A percentile compares a stretch with the other conserved stretches of the same genome.
Evolutionary conservation across 306 rosid genomes (phyloP).

Genomic region (Astragalus glycyphyllos): DNA sequence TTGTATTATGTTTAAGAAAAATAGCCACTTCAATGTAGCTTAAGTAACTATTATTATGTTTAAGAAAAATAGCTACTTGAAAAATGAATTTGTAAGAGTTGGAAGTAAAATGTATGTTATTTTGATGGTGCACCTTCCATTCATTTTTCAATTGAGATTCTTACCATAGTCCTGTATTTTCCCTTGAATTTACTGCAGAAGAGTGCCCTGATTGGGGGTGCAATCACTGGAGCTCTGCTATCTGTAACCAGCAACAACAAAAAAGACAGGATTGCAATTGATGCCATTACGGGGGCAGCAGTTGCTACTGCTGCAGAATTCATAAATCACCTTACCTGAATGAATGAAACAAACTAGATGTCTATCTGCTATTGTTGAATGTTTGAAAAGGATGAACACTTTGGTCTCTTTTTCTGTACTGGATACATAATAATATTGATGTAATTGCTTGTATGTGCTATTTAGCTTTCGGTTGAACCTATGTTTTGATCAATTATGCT

Average conservation of each 20-base stretch:
- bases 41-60: background rate
- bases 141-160: slow-evolving; percentile 31
- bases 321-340: slow-evolving; percentile 79
- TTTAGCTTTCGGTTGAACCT: too few species aligned
- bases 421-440: slow-evolving; percentile 7
- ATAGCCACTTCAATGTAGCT: background rate
- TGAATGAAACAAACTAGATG: background rate
- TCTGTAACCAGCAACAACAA: slow-evolving; percentile 56
- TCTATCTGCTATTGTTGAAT: slow-evolving; percentile 18
- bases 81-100: too few species aligned
- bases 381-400: slow-evolving; percentile 29
- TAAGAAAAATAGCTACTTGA: too few species aligned
- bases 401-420: slow-evolving; percentile 17
- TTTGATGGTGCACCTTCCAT: slow-evolving; percentile 1
- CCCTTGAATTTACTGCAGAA: slow-evolving; percentile 63
- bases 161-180: background rate
- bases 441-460: slow-evolving; percentile 19
- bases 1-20: slow-evolving; percentile 3
- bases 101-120: slow-evolving; percentile 13
- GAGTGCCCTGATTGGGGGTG: slow-evolving; percentile 94
- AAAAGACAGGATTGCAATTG: slow-evolving; percentile 61
- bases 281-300: slow-evolving; percentile 91
- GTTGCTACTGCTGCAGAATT: slow-evolving; percentile 90
- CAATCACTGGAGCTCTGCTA: slow-evolving; percentile 77
- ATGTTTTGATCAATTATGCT: slow-evolving; percentile 23